phyloP scores from a whole-genome alignment of 1,284 basidiomycete genomes.

The Blastosporella zonata region DNA sequence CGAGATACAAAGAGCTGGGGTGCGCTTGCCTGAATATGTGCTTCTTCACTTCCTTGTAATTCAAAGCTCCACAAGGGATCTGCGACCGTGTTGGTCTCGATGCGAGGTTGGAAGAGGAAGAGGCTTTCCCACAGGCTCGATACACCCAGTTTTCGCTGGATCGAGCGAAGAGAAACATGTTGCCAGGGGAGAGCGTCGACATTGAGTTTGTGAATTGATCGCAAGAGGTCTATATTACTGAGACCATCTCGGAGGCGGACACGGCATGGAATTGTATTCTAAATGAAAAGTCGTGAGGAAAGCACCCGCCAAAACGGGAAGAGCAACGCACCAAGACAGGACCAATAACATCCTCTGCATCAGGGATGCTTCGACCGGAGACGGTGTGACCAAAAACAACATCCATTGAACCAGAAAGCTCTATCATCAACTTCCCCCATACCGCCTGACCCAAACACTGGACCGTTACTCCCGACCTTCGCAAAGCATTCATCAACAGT shows the following conservation, averaged over 20 bases:
- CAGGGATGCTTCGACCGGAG: constrained; percentile 42
- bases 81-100: constrained; percentile 10
- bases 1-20: neutral
- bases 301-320: neutral
- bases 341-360: constrained; percentile 45
- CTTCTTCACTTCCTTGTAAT: constrained; percentile 28
- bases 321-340: constrained; percentile 42
- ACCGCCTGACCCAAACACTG: constrained; percentile 39
- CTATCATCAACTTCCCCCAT: constrained; percentile 40
- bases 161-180: constrained; percentile 43
- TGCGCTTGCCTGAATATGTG: constrained; percentile 38
- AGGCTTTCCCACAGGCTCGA: constrained; percentile 41
- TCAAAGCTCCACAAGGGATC: constrained; percentile 32
- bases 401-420: constrained; percentile 31
- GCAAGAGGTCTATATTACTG: constrained; percentile 36
- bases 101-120: constrained; percentile 44
- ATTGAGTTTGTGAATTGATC: constrained; percentile 38
- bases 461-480: constrained; percentile 21
- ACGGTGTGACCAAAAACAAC: constrained; percentile 48
- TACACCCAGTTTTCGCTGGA: constrained; percentile 37
- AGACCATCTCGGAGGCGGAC: constrained; percentile 28
- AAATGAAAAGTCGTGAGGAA: neutral
- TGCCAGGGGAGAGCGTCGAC: constrained; percentile 43
- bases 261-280: constrained; percentile 50
- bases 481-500: constrained; percentile 17